A percentile compares a stretch with the other conserved stretches of the same genome.
Conservation (phyloP, 2,329 filamentous ascomycete genomes). For the Zymoseptoria ardabiliae region DNA sequence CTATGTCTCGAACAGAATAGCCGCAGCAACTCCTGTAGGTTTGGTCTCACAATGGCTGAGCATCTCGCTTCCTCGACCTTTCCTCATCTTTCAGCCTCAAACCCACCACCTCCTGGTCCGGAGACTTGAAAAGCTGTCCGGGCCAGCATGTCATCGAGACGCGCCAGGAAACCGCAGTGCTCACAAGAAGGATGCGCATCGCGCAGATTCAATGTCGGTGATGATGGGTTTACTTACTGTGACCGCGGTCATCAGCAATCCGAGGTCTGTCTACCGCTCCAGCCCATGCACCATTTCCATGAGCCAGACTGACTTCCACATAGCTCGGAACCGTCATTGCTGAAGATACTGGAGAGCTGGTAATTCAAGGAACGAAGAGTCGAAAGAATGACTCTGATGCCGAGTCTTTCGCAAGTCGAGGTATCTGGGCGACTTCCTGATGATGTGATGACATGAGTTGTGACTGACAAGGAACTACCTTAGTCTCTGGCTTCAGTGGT, state of each 20-base stretch:
- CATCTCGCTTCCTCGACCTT: not conserved
- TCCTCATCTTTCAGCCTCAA: not conserved
- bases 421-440: not conserved
- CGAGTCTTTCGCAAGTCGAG: conserved; percentile 22
- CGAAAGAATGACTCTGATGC: conserved; percentile 24
- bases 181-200: conserved; percentile 56
- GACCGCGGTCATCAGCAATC: conserved; percentile 67
- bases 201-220: conserved; percentile 58
- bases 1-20: not conserved
- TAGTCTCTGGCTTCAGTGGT: conserved; percentile 46
- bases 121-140: not conserved
- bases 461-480: conserved; percentile 2
- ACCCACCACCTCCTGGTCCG: not conserved
- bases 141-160: conserved; percentile 19
- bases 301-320: not conserved
- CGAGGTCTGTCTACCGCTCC: conserved; percentile 46
- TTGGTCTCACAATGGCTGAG: not conserved
- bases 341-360: conserved; percentile 27
- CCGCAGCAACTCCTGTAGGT: not conserved
- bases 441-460: conserved; percentile 1
- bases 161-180: conserved; percentile 17
- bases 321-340: conserved; percentile 27
- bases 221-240: conserved; percentile 73
- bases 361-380: conserved; percentile 23
- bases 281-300: not conserved